Conservation (phyloP, 1,284 basidiomycete species). For the Cutaneotrichosporon cyanovorans region DNA sequence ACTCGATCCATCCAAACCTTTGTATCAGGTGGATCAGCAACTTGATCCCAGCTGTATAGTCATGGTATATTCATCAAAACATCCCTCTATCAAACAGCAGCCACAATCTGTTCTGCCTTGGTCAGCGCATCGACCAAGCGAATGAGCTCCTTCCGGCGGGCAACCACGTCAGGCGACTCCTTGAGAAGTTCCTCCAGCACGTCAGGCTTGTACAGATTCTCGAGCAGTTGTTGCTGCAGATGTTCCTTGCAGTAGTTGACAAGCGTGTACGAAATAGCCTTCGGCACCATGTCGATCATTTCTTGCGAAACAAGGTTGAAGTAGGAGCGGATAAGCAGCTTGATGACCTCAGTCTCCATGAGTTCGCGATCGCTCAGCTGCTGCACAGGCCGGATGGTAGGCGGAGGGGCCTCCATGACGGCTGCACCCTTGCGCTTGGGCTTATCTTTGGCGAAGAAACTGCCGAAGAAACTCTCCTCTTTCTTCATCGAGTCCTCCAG, state of each 20-base stretch:
- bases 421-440: constrained; percentile 67
- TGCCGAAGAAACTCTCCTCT: constrained; percentile 88
- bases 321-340: constrained; percentile 77
- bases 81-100: constrained; percentile 3
- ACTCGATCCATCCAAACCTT: too few species aligned
- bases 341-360: constrained; percentile 99
- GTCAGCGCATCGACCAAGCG: constrained; percentile 8
- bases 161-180: constrained; percentile 58
- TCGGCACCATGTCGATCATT: constrained; percentile 99
- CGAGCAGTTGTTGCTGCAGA: constrained; percentile 27
- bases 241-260: constrained; percentile 84
- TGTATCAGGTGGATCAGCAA: too few species aligned
- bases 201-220: constrained; percentile 57
- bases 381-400: constrained; percentile 74
- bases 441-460: constrained; percentile 68
- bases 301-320: constrained; percentile 97
- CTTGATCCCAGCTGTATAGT: too few species aligned
- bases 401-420: constrained; percentile 86
- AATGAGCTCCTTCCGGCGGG: constrained; percentile 22
- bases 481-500: constrained; percentile 74
- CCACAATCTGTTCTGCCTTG: constrained; percentile 8
- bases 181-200: constrained; percentile 86
- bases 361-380: constrained; percentile 82
- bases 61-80: too few species aligned
- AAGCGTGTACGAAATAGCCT: constrained; percentile 89